phyloP scores from a whole-genome alignment of 805 yeast species.

The Zygotorulaspora sp. region DNA sequence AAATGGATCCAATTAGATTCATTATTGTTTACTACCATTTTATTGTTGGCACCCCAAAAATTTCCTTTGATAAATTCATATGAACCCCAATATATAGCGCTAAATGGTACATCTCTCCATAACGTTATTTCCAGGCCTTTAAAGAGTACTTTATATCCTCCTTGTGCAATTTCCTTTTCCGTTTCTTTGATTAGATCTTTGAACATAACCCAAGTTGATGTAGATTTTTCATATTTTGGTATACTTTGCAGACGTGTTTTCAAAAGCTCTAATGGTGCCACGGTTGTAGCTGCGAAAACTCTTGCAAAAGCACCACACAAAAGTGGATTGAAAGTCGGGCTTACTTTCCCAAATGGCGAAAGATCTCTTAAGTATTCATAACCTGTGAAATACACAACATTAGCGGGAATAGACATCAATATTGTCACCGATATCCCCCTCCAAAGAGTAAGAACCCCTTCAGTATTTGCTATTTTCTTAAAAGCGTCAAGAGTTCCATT shows the following conservation, averaged over 20 bases:
- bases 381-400: conserved; percentile 89
- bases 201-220: conserved; percentile 33
- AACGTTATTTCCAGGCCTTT: conserved; percentile 82
- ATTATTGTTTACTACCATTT: conserved; percentile 6
- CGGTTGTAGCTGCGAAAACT: conserved; percentile 71
- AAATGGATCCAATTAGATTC: conserved; percentile 45
- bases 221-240: conserved; percentile 43
- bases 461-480: conserved; percentile 56
- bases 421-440: conserved; percentile 81
- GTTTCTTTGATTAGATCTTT: conserved; percentile 52
- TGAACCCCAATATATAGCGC: conserved; percentile 90
- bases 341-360: conserved; percentile 47
- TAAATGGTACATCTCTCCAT: conserved; percentile 97
- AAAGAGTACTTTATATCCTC: conserved; percentile 66
- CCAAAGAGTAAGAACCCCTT: conserved; percentile 79
- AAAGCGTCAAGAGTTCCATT: conserved; percentile 76
- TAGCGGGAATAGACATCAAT: conserved; percentile 87
- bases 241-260: conserved; percentile 90
- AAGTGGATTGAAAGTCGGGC: conserved; percentile 58
- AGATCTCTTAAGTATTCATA: conserved; percentile 80
- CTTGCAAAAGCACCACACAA: conserved; percentile 84
- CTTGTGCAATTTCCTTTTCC: conserved; percentile 42
- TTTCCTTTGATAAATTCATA: conserved; percentile 54
- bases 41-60: conserved; percentile 15
- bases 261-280: conserved; percentile 82